These are phyloP conservation scores for Pseudoneurospora amorphoporcata DNA, from an alignment of 495 filamentous ascomycete genomes.

Conservation along the genomic window DNA sequence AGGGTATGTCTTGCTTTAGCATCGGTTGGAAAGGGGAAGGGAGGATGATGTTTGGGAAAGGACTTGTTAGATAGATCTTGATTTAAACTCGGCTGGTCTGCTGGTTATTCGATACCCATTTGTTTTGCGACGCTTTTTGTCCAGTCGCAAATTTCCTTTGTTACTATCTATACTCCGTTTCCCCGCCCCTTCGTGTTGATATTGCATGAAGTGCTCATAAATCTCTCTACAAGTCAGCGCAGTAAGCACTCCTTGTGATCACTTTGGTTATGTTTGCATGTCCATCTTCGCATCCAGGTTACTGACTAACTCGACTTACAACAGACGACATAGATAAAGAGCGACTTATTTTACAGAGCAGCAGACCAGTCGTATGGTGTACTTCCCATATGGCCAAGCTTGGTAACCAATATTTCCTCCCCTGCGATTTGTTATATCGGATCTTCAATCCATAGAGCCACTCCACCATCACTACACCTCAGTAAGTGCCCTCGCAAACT, in stretches of 20 bases:
- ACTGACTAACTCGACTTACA: background rate
- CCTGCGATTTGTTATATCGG: background rate
- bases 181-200: background rate
- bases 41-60: background rate
- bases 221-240: background rate
- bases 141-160: background rate
- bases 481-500: conserved; percentile 7
- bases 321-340: background rate
- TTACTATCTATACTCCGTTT: background rate
- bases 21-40: background rate
- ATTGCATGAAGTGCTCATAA: background rate
- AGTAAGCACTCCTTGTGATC: background rate
- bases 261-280: background rate
- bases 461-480: background rate
- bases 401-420: background rate
- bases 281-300: background rate
- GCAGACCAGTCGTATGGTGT: background rate
- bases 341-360: background rate
- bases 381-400: background rate
- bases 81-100: background rate
- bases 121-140: background rate
- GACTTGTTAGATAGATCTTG: background rate
- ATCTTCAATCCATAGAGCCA: background rate
- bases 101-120: background rate
- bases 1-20: background rate